These are phyloP conservation scores for Penicillium parvum DNA, from an alignment of 495 filamentous ascomycete genomes.

Conservation along the genomic window DNA sequence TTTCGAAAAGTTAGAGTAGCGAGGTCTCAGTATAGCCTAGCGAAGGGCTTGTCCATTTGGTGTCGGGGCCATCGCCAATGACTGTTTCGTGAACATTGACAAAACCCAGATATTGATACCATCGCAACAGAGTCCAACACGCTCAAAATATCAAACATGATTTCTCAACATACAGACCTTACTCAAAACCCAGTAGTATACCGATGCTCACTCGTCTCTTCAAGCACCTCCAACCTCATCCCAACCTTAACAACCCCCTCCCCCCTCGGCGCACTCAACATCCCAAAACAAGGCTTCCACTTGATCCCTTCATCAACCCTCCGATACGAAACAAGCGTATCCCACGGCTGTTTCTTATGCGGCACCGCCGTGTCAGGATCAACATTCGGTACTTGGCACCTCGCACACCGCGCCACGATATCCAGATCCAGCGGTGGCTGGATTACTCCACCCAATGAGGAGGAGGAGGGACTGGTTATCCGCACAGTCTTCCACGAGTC, in stretches of 20 bases:
- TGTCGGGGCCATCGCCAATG: no score
- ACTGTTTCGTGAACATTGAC: no score
- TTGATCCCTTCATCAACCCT: constrained; percentile 71
- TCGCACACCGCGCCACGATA: constrained; percentile 67
- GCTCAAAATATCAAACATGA: no score
- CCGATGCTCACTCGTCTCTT: constrained; percentile 53
- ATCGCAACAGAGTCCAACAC: no score
- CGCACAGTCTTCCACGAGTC: constrained; percentile 76
- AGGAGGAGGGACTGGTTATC: no score
- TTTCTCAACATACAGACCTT: no score
- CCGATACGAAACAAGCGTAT: constrained; percentile 65
- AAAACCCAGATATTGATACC: no score
- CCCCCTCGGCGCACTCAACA: constrained; percentile 66
- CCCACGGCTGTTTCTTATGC: constrained; percentile 71
- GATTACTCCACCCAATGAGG: no score
- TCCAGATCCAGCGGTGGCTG: constrained; percentile 35
- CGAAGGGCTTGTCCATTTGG: no score
- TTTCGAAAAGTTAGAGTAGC: no score
- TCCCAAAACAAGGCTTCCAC: constrained; percentile 72
- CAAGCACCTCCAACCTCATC: constrained; percentile 50
- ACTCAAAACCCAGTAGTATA: constrained; percentile 46
- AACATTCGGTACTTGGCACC: constrained; percentile 85
- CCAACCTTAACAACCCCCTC: constrained; percentile 51
- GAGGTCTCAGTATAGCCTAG: no score
- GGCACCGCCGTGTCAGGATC: constrained; percentile 65